Evolutionary conservation across 2,329 filamentous ascomycete species (phyloP).

Genomic region (Colletotrichum spinosum): DNA sequence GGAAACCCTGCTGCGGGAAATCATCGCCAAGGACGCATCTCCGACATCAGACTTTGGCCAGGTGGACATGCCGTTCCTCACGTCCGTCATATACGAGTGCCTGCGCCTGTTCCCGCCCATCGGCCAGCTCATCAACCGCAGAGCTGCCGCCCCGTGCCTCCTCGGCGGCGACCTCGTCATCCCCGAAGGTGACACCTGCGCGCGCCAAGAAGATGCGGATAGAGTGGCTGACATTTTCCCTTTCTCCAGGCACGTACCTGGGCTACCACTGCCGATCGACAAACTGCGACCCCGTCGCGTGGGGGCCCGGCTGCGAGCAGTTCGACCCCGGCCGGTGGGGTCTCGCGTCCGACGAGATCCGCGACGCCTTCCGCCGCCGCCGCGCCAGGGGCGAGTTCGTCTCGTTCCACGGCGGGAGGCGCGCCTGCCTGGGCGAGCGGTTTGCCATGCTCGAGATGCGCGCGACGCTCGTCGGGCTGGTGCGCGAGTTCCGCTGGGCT

Average conservation of each 20-base stretch:
- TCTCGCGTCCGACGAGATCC: conserved; percentile 47
- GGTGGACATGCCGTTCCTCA: conserved; percentile 54
- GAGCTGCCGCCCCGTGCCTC: conserved; percentile 41
- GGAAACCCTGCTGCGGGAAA: conserved; percentile 45
- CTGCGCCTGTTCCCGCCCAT: conserved; percentile 62
- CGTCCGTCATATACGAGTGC: conserved; percentile 57
- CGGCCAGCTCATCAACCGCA: conserved; percentile 60
- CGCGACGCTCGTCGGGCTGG: conserved; percentile 47
- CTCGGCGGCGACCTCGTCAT: conserved; percentile 47
- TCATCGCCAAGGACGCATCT: conserved; percentile 37
- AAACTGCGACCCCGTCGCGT: conserved; percentile 47
- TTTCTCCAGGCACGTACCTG: conserved; percentile 48
- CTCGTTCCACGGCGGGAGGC: conserved; percentile 53
- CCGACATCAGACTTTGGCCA: conserved; percentile 39
- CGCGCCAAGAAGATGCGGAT: too few species aligned
- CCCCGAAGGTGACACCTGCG: conserved; percentile 36
- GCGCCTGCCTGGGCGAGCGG: conserved; percentile 54
- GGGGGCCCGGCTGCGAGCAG: conserved; percentile 48
- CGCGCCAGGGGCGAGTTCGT: conserved; percentile 53
- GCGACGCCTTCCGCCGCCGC: conserved; percentile 47
- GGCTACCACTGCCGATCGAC: conserved; percentile 55
- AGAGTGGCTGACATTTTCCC: not conserved
- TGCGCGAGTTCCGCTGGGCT: conserved; percentile 44
- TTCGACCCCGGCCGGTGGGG: conserved; percentile 56
- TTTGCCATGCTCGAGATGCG: conserved; percentile 53